A percentile compares a stretch with the other conserved stretches of the same genome.
These are phyloP conservation scores for Volvox carteri DNA, from an alignment of 163 green algal species.

Conservation along the genomic window DNA sequence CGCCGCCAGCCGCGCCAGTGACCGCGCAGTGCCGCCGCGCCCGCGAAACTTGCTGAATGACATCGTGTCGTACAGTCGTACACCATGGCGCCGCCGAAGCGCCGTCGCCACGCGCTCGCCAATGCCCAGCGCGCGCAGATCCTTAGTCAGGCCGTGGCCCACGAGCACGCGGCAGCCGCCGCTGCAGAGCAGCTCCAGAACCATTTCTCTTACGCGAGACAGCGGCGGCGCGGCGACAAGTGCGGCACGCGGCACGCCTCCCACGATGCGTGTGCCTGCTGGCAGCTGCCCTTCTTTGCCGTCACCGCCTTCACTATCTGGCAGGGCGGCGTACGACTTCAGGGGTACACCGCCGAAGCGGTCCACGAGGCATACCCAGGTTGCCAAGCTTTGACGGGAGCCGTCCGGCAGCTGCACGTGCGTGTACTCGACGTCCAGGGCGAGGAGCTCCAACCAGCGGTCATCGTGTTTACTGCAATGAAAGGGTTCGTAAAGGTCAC, in stretches of 20 bases:
- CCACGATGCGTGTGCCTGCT: not conserved
- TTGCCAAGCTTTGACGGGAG: not conserved
- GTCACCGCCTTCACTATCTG: too few relatives aligned
- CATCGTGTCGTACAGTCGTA: slow-evolving; percentile 53
- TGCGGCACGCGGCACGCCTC: slow-evolving; percentile 4
- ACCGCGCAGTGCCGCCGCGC: not conserved
- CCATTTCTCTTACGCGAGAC: not conserved
- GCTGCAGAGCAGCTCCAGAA: not conserved
- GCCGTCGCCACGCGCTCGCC: not conserved
- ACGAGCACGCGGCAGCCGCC: slow-evolving; percentile 42
- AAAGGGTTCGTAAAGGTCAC: too few relatives aligned
- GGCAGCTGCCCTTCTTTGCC: not conserved
- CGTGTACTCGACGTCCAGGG: slow-evolving; percentile 50
- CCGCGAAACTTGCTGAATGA: slow-evolving; percentile 44
- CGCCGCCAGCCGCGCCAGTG: slow-evolving; percentile 36
- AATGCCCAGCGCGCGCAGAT: slow-evolving; percentile 52
- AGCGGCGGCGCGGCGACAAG: not conserved
- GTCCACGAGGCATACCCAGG: slow-evolving; percentile 36
- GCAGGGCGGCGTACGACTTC: slow-evolving; percentile 12
- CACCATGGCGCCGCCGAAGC: not conserved
- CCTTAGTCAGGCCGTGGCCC: slow-evolving; percentile 52
- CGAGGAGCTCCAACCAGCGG: not conserved
- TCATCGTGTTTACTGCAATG: too few relatives aligned
- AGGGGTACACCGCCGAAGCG: not conserved
- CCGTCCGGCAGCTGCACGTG: slow-evolving; percentile 42